Evolutionary conservation across 495 filamentous ascomycete species (phyloP).

Genomic region (Trichoderma virens): DNA sequence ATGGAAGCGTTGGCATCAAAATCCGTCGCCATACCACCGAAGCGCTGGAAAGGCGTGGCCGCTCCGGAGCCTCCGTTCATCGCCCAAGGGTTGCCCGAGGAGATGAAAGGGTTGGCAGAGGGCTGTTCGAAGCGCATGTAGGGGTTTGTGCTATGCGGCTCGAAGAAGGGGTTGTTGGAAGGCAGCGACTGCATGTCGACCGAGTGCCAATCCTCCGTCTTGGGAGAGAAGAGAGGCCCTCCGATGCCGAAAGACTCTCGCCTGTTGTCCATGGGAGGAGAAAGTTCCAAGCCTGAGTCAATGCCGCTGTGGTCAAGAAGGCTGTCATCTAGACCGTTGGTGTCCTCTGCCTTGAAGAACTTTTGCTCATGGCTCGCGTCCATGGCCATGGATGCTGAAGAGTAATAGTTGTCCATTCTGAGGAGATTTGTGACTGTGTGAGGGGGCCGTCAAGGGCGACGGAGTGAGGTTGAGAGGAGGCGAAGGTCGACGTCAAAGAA

Average conservation of each 20-base stretch:
- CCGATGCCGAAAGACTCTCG: slow-evolving; percentile 64
- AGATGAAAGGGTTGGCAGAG: slow-evolving; percentile 32
- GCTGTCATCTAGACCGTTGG: slow-evolving; percentile 75
- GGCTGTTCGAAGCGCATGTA: slow-evolving; percentile 53
- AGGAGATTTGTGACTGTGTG: background rate
- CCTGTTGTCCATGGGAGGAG: slow-evolving; percentile 57
- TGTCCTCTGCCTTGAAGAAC: slow-evolving; percentile 72
- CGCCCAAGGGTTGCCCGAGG: slow-evolving; percentile 47
- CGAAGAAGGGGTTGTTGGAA: slow-evolving; percentile 56
- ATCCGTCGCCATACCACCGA: slow-evolving; percentile 58
- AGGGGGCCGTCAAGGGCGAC: background rate
- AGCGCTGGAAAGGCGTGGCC: slow-evolving; percentile 43
- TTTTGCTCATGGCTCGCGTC: slow-evolving; percentile 51
- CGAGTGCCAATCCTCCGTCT: slow-evolving; percentile 63
- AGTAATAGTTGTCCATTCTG: background rate
- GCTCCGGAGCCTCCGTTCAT: slow-evolving; percentile 50
- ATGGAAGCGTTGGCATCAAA: slow-evolving; percentile 48
- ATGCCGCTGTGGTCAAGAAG: slow-evolving; percentile 62
- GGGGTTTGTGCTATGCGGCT: slow-evolving; percentile 46
- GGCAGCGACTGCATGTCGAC: slow-evolving; percentile 49
- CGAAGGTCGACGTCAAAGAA: slow-evolving; percentile 3
- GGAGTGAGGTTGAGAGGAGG: background rate
- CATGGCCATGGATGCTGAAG: slow-evolving; percentile 27
- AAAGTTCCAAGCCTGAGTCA: slow-evolving; percentile 63
- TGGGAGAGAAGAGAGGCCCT: slow-evolving; percentile 59